Base-by-base conservation (phyloP, 2,329 filamentous ascomycete species). In the Fusarium denticulatum region DNA sequence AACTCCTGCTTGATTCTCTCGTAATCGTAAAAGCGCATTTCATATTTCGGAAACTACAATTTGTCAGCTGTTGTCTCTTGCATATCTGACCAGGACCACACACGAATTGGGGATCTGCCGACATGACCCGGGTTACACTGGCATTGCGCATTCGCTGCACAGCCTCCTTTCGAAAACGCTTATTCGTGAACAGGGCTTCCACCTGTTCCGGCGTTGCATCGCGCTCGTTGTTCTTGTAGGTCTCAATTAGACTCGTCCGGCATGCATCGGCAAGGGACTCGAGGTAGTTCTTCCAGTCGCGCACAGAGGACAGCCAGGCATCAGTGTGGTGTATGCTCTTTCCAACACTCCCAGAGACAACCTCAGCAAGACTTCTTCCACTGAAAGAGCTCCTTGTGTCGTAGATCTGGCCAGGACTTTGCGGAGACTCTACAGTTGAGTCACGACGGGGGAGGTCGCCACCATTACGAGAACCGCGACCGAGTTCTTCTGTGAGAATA, bases 11-110 rank as follows among this genome's bases (percentile, higher is more conserved):
- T 84, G 13, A 86, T 76, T 47, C 78, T 81, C 50, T 87, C 86
- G 62, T 84, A 87, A 60, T 86, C 85, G 32, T 83, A 80, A 52
- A 87, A 87, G 3, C 86, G 83, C 46, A 86, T 83, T 67, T 85
- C 85, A 64, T 86, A 87, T 75, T 82, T 66, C 47, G 82, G 81
- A 76, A 86, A 83, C 79, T 84, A 63, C 5, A 18, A 32, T 18
- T 2, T 7, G 67, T 77, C 50, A 76, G 75, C 39, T 20, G 20
- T 30, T 18, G 16, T 47, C 40, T 20, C 43, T 24, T 55, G 14
- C 1, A 5, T 10, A 12, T 13, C 37, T 34, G 6, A 16, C 5
- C 22, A 12, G 7, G 24, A 11, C 12, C 22, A 18, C 82, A 69
- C 69, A 84, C 82, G 71, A 85, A 86, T 64, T 85, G 82, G 9